Conservation (phyloP, 192 early-diverging fungal species). For the Chytriomyces confervae region DNA sequence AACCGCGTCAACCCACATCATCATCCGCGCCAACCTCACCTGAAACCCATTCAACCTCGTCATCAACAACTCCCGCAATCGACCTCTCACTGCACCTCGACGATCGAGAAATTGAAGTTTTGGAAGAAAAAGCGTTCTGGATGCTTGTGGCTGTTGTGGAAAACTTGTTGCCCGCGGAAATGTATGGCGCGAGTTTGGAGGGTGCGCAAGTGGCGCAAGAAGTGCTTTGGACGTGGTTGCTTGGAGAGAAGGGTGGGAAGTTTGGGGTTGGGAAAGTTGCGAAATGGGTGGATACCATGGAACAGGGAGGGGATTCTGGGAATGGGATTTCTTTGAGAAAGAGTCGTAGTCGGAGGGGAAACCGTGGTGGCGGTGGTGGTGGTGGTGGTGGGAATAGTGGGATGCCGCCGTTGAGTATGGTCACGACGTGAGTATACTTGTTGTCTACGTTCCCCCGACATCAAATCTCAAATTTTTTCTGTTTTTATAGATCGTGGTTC, state of each 20-base stretch:
- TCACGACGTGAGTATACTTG: constrained; percentile 66
- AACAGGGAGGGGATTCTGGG: constrained; percentile 18
- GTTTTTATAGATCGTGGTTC: constrained; percentile 65
- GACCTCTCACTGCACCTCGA: constrained; percentile 15
- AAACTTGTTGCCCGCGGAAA: constrained; percentile 72
- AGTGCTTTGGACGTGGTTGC: constrained; percentile 61
- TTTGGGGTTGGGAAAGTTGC: constrained; percentile 56
- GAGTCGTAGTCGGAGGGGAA: constrained; percentile 17
- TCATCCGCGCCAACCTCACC: background rate
- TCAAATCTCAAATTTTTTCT: background rate
- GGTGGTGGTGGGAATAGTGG: constrained; percentile 42
- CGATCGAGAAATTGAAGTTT: background rate
- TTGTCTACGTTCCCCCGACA: background rate
- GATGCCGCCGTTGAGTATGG: constrained; percentile 72
- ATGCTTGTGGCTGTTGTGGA: constrained; percentile 76
- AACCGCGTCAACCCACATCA: background rate
- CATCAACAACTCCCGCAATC: background rate
- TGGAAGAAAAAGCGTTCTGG: constrained; percentile 78
- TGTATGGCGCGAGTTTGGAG: constrained; percentile 76
- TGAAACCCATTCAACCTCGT: too few species aligned
- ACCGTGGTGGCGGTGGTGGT: constrained; percentile 26
- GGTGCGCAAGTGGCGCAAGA: constrained; percentile 75
- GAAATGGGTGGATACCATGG: constrained; percentile 50
- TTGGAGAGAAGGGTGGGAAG: constrained; percentile 47
- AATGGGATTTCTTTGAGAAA: background rate